Base-by-base conservation (phyloP, 2,329 filamentous ascomycete species). In the Monosporascus sp. region DNA sequence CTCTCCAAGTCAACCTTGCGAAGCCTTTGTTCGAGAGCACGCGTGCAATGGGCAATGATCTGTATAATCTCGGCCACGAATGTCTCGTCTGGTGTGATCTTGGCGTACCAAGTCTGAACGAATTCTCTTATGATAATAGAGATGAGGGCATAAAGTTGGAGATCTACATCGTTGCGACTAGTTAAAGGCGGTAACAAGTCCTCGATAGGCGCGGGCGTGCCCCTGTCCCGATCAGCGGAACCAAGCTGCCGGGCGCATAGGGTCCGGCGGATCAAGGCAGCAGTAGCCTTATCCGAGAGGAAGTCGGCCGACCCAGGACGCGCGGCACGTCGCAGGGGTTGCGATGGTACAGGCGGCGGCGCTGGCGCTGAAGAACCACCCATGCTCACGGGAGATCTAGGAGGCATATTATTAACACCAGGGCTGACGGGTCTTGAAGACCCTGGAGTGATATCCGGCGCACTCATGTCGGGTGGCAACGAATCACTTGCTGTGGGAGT, bases 101-200 rank as follows among this genome's bases (percentile, higher is more conserved):
- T 93, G 59, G 78, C 80, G 75, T 99, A 99, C 94, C 94, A 99
- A 35, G 84, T 85, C 69, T 94, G 87, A 38, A 99, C 88, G 68
- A 91, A 96, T 59, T 97, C 91, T 65, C 89, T 86, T 63, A 97
- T 78, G 57, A 97, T 85, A 54, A 97, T 88, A 50, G 94, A 89
- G 56, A 99, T 85, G 55, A 97, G 82, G 27, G 90, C 93, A 68
- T 97, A 99, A 5, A 99, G 80, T 72, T 99, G 89, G 53, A 95
- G 75, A 70, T 99, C 94, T 55, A 97, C 84, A 62, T 95, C 90
- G 70, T 96, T 96, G 50, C 90, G 91, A 74, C 91, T 96, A 48
- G 93, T 97, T 65, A 99, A 78, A 39, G 92, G 91, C 54, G 93
- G 94, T 46, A 99, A 77, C 44, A 96, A 76, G 62, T 92, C 88